A percentile compares a stretch with the other conserved stretches of the same genome.
Evolutionary conservation across 352 stramenopile species (phyloP).

Genomic region (Pythium sukuiense): DNA sequence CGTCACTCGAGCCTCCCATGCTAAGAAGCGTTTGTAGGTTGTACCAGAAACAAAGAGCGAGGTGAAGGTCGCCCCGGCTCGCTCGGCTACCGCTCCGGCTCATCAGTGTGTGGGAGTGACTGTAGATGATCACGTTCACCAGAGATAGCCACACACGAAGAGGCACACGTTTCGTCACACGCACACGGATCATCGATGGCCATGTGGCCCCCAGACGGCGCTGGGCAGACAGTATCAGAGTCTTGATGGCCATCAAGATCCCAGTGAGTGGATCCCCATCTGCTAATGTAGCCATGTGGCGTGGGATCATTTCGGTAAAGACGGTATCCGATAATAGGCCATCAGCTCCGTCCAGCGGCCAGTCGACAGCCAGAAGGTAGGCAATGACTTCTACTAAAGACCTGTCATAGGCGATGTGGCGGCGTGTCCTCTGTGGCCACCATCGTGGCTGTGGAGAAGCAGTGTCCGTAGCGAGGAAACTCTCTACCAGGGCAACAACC

Average conservation of each 20-base stretch:
- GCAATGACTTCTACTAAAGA: background rate
- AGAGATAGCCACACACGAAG: too few relatives aligned
- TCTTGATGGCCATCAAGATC: background rate
- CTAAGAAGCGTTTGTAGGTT: too few relatives aligned
- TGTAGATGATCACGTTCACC: too few relatives aligned
- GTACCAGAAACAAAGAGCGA: too few relatives aligned
- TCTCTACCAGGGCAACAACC: background rate
- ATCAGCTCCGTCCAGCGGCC: background rate
- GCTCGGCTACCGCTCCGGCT: too few relatives aligned
- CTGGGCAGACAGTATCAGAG: background rate
- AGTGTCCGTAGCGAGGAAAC: background rate
- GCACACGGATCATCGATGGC: background rate
- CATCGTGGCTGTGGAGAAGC: background rate
- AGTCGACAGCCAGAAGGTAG: background rate
- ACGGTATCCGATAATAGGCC: background rate
- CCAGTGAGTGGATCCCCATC: background rate
- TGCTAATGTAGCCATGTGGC: slow-evolving; percentile 6
- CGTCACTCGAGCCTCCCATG: too few relatives aligned
- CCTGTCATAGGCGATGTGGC: background rate
- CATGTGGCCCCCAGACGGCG: background rate
- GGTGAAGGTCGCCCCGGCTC: too few relatives aligned
- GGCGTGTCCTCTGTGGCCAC: background rate
- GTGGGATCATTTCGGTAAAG: background rate
- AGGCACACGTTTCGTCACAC: too few relatives aligned
- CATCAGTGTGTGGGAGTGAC: too few relatives aligned